Conservation (phyloP, 208 protist genomes). For the Leishmania major region DNA sequence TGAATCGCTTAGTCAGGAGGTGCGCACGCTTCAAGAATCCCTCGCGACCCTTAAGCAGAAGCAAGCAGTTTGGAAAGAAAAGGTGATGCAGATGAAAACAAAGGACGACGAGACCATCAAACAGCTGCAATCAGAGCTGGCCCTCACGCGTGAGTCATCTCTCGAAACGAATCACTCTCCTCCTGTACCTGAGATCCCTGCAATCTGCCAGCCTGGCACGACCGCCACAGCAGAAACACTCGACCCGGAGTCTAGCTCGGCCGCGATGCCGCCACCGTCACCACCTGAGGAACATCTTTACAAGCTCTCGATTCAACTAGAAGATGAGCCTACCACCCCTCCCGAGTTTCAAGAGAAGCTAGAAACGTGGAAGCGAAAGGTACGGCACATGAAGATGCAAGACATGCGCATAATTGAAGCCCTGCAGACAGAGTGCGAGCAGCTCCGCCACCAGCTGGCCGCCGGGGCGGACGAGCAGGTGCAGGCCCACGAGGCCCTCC, state of each 20-base stretch:
- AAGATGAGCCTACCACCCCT: slow-evolving; percentile 24
- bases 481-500: not conserved
- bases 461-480: not conserved
- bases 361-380: slow-evolving; percentile 34
- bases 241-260: no score
- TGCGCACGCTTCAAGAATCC: slow-evolving; percentile 12
- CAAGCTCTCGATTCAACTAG: slow-evolving; percentile 24
- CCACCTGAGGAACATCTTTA: not conserved
- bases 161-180: not conserved
- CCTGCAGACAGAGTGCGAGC: slow-evolving; percentile 21
- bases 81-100: slow-evolving; percentile 51
- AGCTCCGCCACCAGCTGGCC: slow-evolving; percentile 4
- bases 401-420: slow-evolving; percentile 32
- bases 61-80: slow-evolving; percentile 48
- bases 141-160: slow-evolving; percentile 8
- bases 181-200: not conserved
- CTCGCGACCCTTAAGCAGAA: slow-evolving; percentile 29
- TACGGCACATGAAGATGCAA: slow-evolving; percentile 4
- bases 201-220: not conserved
- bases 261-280: not conserved
- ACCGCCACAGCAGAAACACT: not conserved
- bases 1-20: slow-evolving; percentile 15
- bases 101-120: slow-evolving; percentile 49
- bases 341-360: slow-evolving; percentile 32
- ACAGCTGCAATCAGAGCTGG: slow-evolving; percentile 30